These are phyloP conservation scores for Camptophora hylomeconis DNA, from an alignment of 2,329 filamentous ascomycete species.

Conservation along the genomic window DNA sequence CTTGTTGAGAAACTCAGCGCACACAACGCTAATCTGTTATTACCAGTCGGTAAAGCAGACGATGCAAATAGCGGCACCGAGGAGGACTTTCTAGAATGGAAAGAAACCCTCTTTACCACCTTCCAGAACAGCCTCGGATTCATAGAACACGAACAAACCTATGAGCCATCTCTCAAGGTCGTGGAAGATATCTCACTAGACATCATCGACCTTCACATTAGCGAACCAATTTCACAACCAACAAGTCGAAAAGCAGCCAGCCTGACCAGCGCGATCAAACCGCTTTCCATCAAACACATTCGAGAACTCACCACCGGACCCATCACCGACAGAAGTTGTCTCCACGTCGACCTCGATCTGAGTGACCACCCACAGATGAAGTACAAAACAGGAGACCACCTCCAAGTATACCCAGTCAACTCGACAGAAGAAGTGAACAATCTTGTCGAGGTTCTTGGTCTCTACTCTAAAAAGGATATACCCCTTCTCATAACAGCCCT, in stretches of 20 bases:
- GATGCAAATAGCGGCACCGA: conserved; percentile 30
- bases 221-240: conserved; percentile 29
- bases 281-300: conserved; percentile 62
- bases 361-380: conserved; percentile 22
- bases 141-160: conserved; percentile 78
- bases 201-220: conserved; percentile 15
- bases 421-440: conserved; percentile 24
- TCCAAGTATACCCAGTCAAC: conserved; percentile 29
- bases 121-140: conserved; percentile 48
- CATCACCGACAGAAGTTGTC: conserved; percentile 23
- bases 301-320: conserved; percentile 3
- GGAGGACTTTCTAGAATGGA: conserved; percentile 31
- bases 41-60: conserved; percentile 24
- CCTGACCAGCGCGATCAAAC: conserved; percentile 64
- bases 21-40: conserved; percentile 19
- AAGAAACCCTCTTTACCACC: conserved; percentile 23
- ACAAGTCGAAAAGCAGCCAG: conserved; percentile 57
- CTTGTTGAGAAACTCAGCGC: conserved; percentile 14
- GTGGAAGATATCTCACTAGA: conserved; percentile 29
- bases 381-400: conserved; percentile 33
- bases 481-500: conserved; percentile 12
- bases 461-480: conserved; percentile 15
- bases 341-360: conserved; percentile 27
- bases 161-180: conserved; percentile 72
- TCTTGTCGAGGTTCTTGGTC: conserved; percentile 21